Conservation (phyloP, 768 basidiomycete genomes). For the Collybiopsis confluens region DNA sequence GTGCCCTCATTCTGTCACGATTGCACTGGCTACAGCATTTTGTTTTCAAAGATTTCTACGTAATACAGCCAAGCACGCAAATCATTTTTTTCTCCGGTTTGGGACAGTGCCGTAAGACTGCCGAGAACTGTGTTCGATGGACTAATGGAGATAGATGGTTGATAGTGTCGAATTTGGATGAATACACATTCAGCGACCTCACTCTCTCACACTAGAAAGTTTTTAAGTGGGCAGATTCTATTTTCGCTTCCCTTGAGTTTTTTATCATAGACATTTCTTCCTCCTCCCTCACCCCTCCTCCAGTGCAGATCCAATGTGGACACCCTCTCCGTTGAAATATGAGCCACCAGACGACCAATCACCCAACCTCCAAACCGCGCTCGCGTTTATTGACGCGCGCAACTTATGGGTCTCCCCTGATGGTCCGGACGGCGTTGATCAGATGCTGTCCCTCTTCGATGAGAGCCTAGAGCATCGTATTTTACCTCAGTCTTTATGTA, state of each 20-base stretch:
- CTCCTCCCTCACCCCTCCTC: neutral
- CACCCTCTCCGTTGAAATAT: slow-evolving; percentile 15
- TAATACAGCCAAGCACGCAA: too few relatives aligned
- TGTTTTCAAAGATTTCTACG: too few relatives aligned
- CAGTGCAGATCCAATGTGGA: neutral
- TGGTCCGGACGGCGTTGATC: slow-evolving; percentile 16
- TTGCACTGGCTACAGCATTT: too few relatives aligned
- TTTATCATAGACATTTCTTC: neutral
- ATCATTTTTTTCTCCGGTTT: neutral
- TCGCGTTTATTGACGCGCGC: slow-evolving; percentile 28
- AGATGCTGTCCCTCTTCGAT: slow-evolving; percentile 27
- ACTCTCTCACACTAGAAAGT: neutral
- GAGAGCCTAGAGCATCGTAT: slow-evolving; percentile 30
- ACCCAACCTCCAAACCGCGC: slow-evolving; percentile 28
- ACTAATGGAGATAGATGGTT: neutral
- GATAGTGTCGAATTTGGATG: neutral
- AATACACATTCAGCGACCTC: neutral
- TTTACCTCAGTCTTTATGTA: slow-evolving; percentile 28
- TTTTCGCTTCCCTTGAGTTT: neutral
- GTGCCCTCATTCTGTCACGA: too few relatives aligned
- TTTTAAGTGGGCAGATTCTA: neutral
- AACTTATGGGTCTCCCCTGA: slow-evolving; percentile 19
- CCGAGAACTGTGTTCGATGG: slow-evolving; percentile 1
- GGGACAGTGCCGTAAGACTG: neutral
- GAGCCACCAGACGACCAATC: slow-evolving; percentile 24